phyloP scores from a whole-genome alignment of 352 stramenopile species.

The Globisporangium radiosum region DNA sequence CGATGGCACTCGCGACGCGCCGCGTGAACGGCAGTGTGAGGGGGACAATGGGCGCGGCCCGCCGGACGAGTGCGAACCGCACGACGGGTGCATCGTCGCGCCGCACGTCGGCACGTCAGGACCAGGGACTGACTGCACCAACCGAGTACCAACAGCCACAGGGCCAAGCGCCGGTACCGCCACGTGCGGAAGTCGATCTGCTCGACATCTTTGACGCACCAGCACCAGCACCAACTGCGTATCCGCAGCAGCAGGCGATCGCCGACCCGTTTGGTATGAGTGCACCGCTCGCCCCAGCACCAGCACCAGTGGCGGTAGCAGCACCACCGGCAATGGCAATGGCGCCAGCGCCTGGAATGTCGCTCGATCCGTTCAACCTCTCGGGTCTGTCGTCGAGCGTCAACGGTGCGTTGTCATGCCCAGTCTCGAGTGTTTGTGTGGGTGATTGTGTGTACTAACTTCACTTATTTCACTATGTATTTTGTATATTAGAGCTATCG shows the following conservation, averaged over 20 bases:
- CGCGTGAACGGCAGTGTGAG: slow-evolving; percentile 29
- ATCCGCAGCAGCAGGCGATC: slow-evolving; percentile 21
- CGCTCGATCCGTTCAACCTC: slow-evolving; percentile 73
- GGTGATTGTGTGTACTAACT: neutral
- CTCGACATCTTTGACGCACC: slow-evolving; percentile 80
- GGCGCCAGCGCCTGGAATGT: slow-evolving; percentile 15
- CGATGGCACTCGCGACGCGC: slow-evolving; percentile 29
- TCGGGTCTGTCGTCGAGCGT: slow-evolving; percentile 57
- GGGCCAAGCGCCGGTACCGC: slow-evolving; percentile 20
- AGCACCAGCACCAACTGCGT: slow-evolving; percentile 23
- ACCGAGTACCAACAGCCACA: slow-evolving; percentile 22
- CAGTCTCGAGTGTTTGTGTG: neutral
- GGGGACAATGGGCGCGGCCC: slow-evolving; percentile 10
- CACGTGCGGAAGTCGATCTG: slow-evolving; percentile 71
- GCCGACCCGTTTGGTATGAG: slow-evolving; percentile 64
- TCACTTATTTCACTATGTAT: neutral
- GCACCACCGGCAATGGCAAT: slow-evolving; percentile 12
- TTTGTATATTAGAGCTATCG: slow-evolving; percentile 25
- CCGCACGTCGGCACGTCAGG: slow-evolving; percentile 29
- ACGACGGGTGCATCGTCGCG: slow-evolving; percentile 13
- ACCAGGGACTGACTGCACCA: slow-evolving; percentile 20
- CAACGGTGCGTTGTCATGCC: slow-evolving; percentile 36
- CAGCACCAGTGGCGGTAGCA: slow-evolving; percentile 18
- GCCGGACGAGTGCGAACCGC: slow-evolving; percentile 27
- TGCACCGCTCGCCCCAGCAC: slow-evolving; percentile 20